Conservation (phyloP, 805 yeast species). For the Dipodascopsis tothii region DNA sequence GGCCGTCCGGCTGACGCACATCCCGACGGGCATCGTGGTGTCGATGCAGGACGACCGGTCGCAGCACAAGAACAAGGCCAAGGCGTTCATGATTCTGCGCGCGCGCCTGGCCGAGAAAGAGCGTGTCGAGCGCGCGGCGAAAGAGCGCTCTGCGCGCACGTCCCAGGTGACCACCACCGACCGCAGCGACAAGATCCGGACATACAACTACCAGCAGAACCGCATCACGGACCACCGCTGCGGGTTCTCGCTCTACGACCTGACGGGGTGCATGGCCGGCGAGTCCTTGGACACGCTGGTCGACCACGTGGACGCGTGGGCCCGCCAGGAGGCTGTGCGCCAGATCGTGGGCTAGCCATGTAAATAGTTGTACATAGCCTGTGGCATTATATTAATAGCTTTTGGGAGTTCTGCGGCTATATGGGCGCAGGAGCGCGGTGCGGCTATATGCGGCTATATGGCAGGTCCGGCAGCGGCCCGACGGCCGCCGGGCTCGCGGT, state of each 20-base stretch:
- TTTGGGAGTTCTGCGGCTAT: neutral
- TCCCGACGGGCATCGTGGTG: slow-evolving; percentile 84
- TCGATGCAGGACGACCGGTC: slow-evolving; percentile 92
- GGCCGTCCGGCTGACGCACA: slow-evolving; percentile 86
- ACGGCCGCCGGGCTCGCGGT: too few species aligned
- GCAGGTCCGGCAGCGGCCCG: too few species aligned
- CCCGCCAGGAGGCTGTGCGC: slow-evolving; percentile 15
- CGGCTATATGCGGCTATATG: too few species aligned
- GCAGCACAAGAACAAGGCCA: slow-evolving; percentile 88
- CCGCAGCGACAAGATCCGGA: slow-evolving; percentile 85
- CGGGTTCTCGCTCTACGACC: slow-evolving; percentile 67
- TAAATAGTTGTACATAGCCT: neutral
- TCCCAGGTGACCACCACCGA: slow-evolving; percentile 86
- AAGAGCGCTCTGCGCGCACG: slow-evolving; percentile 59
- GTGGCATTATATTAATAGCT: neutral
- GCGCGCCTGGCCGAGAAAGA: slow-evolving; percentile 81
- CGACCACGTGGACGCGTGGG: slow-evolving; percentile 21
- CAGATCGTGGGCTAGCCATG: slow-evolving; percentile 4
- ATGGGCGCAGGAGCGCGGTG: too few species aligned
- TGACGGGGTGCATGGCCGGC: slow-evolving; percentile 60
- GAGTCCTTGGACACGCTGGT: slow-evolving; percentile 27
- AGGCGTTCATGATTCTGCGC: slow-evolving; percentile 74
- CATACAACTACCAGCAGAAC: slow-evolving; percentile 88
- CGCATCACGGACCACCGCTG: slow-evolving; percentile 92
- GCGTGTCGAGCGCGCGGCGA: slow-evolving; percentile 52